Base-by-base conservation (phyloP, 176 grass and related monocot genomes). In the Oryza rufipogon region DNA sequence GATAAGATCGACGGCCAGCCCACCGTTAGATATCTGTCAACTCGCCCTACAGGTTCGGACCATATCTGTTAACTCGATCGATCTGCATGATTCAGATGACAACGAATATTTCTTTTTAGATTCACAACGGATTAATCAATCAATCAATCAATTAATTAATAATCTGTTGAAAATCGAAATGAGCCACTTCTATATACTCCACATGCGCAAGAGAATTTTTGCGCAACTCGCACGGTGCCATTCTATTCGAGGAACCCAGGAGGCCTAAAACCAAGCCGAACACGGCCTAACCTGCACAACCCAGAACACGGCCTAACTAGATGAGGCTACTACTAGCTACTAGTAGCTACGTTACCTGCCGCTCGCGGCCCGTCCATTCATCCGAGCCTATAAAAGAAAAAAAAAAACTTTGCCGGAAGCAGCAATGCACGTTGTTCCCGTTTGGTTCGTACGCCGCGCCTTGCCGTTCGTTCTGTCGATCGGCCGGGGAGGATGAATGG, bases 221-320 rank as follows among this genome's bases (percentile, higher is more conserved):
- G 30, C 34, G 23, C 19, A 32, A 4, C 3, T 9, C 1, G n/a
- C 20, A 47, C 54, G 9, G 19, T 47, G 25, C 44, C 77, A 33
- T 9, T 38, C 28, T 52, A 49, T 79, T 4, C 2, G 42, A 15
- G 44, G 42, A 20, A n/a, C 25, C 10, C 63, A 25, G 9, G 26
- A 33, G 16, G 64, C 77, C 77, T 79, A 79, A 80, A 79, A 49
- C 45, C 2, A 8, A 19, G 25, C 61, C 63, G 60, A 66, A 66
- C 71, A 48, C 45, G 5, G 71, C 78, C 58, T 20, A 68, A 80
- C 65, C 42, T n/a, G 20, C 17, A 4, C 56, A 65, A 79, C 36
- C 61, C 26, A 47, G 39, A 15, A n/a, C 23, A n/a, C 58, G 22
- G 58, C 58, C 58, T 63, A 63, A 63, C 58, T 22, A 20, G 19